Percentiles rank a stretch among this genome's conserved stretches.
Evolutionary conservation across 768 basidiomycete species (phyloP).

Genomic region (Leucocoprinus sp.): DNA sequence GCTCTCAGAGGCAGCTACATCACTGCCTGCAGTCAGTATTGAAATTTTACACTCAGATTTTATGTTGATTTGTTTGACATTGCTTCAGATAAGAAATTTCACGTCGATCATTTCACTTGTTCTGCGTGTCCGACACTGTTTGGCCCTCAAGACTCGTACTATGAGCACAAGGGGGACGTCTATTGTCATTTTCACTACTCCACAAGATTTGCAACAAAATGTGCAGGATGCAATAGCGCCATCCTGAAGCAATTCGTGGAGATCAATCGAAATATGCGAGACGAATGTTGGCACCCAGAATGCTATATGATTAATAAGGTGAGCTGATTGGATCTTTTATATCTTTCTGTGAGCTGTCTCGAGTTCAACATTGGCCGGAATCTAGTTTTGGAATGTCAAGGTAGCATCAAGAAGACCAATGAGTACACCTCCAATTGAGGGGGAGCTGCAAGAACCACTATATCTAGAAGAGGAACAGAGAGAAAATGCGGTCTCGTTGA

Average conservation of each 20-base stretch:
- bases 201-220: slow-evolving; percentile 96
- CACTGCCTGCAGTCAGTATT: slow-evolving; percentile 85
- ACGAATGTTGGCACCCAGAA: slow-evolving; percentile 99
- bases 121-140: slow-evolving; percentile 94
- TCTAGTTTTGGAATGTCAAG: slow-evolving; percentile 98
- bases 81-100: slow-evolving; percentile 88
- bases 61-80: neutral
- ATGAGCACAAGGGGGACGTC: slow-evolving; percentile 96
- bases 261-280: slow-evolving; percentile 95
- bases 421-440: slow-evolving; percentile 46
- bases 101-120: slow-evolving; percentile 99
- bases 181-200: slow-evolving; percentile 99
- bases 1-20: slow-evolving; percentile 97
- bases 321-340: slow-evolving; percentile 15
- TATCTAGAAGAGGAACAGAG: slow-evolving; percentile 72
- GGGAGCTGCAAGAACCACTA: slow-evolving; percentile 40
- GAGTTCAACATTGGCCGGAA: slow-evolving; percentile 1
- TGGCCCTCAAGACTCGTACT: slow-evolving; percentile 97
- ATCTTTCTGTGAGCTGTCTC: neutral
- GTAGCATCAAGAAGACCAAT: slow-evolving; percentile 69
- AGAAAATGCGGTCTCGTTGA: slow-evolving; percentile 72
- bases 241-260: slow-evolving; percentile 99
- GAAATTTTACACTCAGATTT: neutral
- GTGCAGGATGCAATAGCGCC: slow-evolving; percentile 93
- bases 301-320: slow-evolving; percentile 99